Evolutionary conservation across 441 rosid genomes (phyloP), one percentile per base, ranked within the genome.

Genomic region (Biscutella laevigata): DNA sequence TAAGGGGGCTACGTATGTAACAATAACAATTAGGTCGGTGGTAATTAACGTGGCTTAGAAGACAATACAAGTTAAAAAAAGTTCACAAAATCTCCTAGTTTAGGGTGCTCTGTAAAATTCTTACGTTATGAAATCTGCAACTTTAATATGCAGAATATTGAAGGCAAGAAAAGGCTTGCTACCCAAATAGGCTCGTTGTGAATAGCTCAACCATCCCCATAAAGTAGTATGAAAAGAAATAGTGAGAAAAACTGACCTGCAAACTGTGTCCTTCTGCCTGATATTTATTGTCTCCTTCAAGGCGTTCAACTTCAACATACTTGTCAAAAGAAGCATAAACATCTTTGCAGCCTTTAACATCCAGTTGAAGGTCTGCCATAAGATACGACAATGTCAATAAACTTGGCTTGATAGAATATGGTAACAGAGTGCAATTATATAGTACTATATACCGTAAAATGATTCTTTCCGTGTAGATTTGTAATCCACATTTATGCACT

Each of bases 391-490:
- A 59, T 37, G 19, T 6, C 5, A 10, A 38, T 29, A 52, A 66
- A 34, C 37, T 38, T 43, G 45, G 42, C 1, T 14, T 10, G 11
- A 19, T 17, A 19, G 11, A 51, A 52, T 34, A 58, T 16, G 38
- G 37, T 4, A 37, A 37, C 20, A 56, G 42, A 30, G 33, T 17
- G 39, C n/a, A 47, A 22, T 9, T 40, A 33, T 9, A 13, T 22
- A 49, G 25, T 10, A 33, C 56, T 38, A 42, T 74, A 83, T n/a
- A n/a, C 90, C 86, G 33, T 83, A 83, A 71, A 80, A 83, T 12
- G 90, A 83, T 54, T 83, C 90, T 72, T 80, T 83, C 40, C 90
- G 74, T 4, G 84, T 83, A 38, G 90, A 83, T 53, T 80, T 83
- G 59, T 77, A 83, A 44, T 83, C 86, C 48, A 80, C 90, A 65